phyloP scores from a whole-genome alignment of 345 rosid species.

The Cardamine chenopodiifolia region DNA sequence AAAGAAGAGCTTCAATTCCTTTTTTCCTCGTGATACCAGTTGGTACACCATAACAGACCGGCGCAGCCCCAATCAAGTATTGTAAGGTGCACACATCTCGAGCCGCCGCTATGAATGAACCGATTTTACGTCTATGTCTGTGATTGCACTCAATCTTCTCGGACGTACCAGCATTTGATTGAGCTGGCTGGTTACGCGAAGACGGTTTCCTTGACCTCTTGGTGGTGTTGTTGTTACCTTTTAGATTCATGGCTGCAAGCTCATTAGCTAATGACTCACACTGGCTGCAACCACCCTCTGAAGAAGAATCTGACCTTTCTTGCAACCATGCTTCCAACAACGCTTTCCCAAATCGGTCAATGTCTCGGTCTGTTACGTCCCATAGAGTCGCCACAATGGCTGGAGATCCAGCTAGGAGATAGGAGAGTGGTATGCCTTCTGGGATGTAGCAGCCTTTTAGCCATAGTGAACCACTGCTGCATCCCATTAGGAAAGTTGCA shows the following conservation, averaged over 20 bases:
- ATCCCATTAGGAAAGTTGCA: constrained; percentile 86
- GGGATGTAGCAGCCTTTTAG: constrained; percentile 79
- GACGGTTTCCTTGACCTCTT: constrained; percentile 48
- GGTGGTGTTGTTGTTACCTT: constrained; percentile 46
- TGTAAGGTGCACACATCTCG: constrained; percentile 74
- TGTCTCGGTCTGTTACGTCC: constrained; percentile 96
- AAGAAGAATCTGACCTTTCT: constrained; percentile 55
- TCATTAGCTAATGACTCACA: constrained; percentile 57
- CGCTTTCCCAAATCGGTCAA: constrained; percentile 84
- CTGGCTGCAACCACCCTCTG: constrained; percentile 42
- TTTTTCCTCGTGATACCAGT: constrained; percentile 69
- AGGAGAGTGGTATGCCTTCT: constrained; percentile 71
- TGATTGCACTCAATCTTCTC: constrained; percentile 47
- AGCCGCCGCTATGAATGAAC: constrained; percentile 74
- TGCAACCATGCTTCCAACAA: constrained; percentile 76
- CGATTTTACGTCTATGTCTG: constrained; percentile 57
- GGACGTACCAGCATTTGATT: constrained; percentile 25
- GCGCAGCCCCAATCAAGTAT: constrained; percentile 86
- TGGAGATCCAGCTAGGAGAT: constrained; percentile 81
- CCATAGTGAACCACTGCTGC: constrained; percentile 83
- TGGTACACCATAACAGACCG: constrained; percentile 93
- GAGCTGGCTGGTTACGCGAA: constrained; percentile 45
- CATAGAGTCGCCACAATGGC: constrained; percentile 79
- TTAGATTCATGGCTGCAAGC: constrained; percentile 55
- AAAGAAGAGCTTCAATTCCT: constrained; percentile 36